Percentiles rank a stretch among this genome's conserved stretches.
phyloP scores from a whole-genome alignment of 2,329 filamentous ascomycete species.

The Gyromitra esculenta region DNA sequence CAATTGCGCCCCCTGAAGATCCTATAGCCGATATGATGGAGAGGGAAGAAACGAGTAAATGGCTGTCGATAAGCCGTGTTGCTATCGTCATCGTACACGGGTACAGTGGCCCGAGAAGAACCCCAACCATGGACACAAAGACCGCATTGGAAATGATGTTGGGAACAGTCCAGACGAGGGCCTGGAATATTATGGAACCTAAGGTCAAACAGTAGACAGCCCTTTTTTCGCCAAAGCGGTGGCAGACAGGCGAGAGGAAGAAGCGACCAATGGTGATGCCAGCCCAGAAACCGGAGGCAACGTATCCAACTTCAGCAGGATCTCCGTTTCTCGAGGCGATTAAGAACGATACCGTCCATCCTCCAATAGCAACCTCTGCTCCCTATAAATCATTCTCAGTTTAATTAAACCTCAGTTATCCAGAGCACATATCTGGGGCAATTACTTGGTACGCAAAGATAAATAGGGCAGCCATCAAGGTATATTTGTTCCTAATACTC shows the following conservation, averaged over 20 bases:
- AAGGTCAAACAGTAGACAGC: conserved; percentile 72
- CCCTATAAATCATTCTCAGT: conserved; percentile 65
- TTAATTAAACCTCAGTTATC: background rate
- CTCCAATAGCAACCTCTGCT: conserved; percentile 82
- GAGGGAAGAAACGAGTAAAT: conserved; percentile 71
- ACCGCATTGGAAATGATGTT: conserved; percentile 77
- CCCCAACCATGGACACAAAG: conserved; percentile 73
- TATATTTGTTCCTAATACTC: conserved; percentile 67
- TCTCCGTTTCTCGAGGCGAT: conserved; percentile 76
- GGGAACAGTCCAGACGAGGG: conserved; percentile 81
- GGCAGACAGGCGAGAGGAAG: conserved; percentile 72
- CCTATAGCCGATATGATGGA: conserved; percentile 76
- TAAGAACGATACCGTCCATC: conserved; percentile 87
- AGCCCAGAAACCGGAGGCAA: conserved; percentile 76
- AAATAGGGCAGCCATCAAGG: conserved; percentile 79
- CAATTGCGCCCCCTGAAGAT: conserved; percentile 73
- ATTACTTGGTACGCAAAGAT: conserved; percentile 75
- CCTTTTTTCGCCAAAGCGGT: conserved; percentile 74
- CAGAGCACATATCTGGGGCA: background rate
- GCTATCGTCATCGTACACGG: conserved; percentile 76
- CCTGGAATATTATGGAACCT: conserved; percentile 73
- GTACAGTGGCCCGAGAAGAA: conserved; percentile 81
- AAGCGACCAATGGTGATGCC: conserved; percentile 80
- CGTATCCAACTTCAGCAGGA: conserved; percentile 78
- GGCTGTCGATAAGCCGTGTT: conserved; percentile 68